Percentiles rank a stretch among this genome's conserved stretches.
Evolutionary conservation across 768 basidiomycete species (phyloP).

Genomic region (Gloeophyllum trabeum): DNA sequence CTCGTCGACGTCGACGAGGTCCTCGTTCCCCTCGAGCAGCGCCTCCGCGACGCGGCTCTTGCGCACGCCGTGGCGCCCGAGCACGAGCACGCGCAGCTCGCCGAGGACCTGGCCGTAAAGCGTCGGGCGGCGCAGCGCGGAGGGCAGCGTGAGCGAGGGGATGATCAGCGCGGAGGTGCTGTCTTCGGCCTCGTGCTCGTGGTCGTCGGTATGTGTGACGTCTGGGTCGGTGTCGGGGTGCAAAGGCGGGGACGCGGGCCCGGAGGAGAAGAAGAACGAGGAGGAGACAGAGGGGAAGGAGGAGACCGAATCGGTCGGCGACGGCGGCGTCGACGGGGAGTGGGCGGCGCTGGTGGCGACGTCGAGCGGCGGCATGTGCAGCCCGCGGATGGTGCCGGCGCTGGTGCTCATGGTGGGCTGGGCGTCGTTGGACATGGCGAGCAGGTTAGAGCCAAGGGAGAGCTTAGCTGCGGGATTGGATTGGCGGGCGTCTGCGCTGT

Average conservation of each 20-base stretch:
- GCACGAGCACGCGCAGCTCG: conserved; percentile 42
- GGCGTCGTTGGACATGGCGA: background rate
- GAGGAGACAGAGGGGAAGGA: conserved; percentile 65
- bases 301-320: conserved; percentile 37
- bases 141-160: conserved; percentile 54
- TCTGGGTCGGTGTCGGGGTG: conserved; percentile 23
- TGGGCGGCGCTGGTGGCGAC: conserved; percentile 11
- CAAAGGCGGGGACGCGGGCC: conserved; percentile 51
- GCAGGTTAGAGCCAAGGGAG: background rate
- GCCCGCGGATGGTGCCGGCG: background rate
- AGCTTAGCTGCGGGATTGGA: too few relatives aligned
- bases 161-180: conserved; percentile 50
- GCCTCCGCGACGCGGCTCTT: conserved; percentile 30
- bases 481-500: background rate
- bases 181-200: conserved; percentile 12
- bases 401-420: background rate
- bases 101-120: conserved; percentile 61
- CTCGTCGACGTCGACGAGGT: conserved; percentile 41
- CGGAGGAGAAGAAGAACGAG: conserved; percentile 72
- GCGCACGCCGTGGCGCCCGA: conserved; percentile 32
- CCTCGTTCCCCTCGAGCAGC: conserved; percentile 54
- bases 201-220: conserved; percentile 7
- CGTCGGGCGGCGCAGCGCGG: conserved; percentile 50
- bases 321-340: conserved; percentile 8
- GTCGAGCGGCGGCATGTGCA: background rate